phyloP scores from a whole-genome alignment of 306 rosid species.

The Quercus aquifolioides region DNA sequence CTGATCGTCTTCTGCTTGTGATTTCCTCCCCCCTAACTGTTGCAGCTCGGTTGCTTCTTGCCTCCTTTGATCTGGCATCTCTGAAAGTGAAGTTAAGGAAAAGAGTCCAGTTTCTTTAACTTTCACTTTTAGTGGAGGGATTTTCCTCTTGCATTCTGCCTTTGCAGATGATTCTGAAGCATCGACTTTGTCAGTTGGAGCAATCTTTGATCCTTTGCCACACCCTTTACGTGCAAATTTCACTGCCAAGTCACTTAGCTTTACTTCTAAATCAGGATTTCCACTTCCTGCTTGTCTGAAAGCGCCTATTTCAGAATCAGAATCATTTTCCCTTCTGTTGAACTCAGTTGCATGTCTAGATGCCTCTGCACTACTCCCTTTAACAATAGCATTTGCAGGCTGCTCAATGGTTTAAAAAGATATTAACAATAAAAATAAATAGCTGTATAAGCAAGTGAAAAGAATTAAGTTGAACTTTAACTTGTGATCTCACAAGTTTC shows the following conservation, averaged over 20 bases:
- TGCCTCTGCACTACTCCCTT: conserved; percentile 27
- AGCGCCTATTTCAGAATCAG: conserved; percentile 16
- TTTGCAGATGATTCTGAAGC: conserved; percentile 24
- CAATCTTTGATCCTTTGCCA: conserved; percentile 30
- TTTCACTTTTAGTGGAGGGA: conserved; percentile 22
- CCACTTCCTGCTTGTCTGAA: conserved; percentile 19
- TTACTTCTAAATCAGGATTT: conserved; percentile 40
- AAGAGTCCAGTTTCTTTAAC: conserved; percentile 24
- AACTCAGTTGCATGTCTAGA: conserved; percentile 25
- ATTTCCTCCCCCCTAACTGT: conserved; percentile 24
- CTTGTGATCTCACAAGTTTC: background rate
- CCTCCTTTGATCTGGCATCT: conserved; percentile 22
- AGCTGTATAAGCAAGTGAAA: conserved; percentile 17
- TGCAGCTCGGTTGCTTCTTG: conserved; percentile 14
- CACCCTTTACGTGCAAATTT: conserved; percentile 29
- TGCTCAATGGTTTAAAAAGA: conserved; percentile 33
- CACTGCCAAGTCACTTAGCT: conserved; percentile 32
- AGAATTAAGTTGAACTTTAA: background rate
- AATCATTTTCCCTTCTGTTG: conserved; percentile 30
- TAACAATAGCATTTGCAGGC: conserved; percentile 38
- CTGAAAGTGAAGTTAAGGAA: conserved; percentile 23
- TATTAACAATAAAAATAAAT: conserved; percentile 7
- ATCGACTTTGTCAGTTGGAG: conserved; percentile 30
- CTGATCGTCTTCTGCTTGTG: conserved; percentile 3
- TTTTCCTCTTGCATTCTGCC: background rate